Conservation (phyloP, 257 asterid genomes). For the Lycium barbarum region DNA sequence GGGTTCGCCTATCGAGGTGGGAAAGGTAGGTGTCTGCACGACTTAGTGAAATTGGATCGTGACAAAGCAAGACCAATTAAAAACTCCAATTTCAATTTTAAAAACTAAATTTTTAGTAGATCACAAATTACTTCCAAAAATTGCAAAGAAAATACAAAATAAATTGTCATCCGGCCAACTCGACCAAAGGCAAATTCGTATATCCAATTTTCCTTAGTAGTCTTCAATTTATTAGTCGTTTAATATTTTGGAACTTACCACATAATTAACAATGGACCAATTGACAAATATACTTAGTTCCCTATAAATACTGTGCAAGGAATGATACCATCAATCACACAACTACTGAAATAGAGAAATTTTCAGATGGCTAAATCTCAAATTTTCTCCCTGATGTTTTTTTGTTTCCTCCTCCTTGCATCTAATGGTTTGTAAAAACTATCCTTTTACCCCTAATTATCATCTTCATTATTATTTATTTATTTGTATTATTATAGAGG, state of each 20-base stretch:
- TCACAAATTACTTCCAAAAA: background rate
- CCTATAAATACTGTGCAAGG: constrained; percentile 1
- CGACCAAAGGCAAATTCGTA: background rate
- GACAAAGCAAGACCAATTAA: no score
- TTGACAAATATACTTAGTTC: background rate
- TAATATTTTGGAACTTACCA: background rate
- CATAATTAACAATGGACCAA: background rate
- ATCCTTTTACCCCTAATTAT: background rate
- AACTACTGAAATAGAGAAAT: background rate
- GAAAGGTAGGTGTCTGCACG: no score
- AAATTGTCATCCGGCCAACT: constrained; percentile 9
- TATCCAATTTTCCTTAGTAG: constrained; percentile 8
- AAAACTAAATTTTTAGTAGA: background rate
- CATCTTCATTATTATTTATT: background rate
- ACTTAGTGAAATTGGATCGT: no score
- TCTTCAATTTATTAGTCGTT: background rate
- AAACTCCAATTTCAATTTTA: no score
- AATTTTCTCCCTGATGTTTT: background rate
- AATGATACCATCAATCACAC: background rate
- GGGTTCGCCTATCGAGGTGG: no score
- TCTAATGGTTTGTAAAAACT: background rate
- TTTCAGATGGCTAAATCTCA: constrained; percentile 17
- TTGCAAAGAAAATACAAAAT: background rate
- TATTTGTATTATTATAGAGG: background rate
- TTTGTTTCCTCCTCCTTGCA: background rate